Evolutionary conservation across 2,329 filamentous ascomycete species (phyloP).

Genomic region (Blumeria hordei): DNA sequence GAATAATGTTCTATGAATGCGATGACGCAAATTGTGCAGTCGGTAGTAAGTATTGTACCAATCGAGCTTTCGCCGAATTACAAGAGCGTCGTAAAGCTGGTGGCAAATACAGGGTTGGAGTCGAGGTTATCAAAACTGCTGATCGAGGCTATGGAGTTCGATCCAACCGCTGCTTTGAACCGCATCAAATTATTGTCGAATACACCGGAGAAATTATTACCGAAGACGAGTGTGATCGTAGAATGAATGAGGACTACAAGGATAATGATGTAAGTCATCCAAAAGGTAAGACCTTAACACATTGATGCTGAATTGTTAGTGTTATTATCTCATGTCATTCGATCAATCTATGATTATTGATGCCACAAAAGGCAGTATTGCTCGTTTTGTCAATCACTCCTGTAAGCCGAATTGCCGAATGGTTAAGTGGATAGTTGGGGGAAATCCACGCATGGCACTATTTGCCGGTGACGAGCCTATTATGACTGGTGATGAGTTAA

Average conservation of each 20-base stretch:
- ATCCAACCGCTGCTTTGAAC: conserved; percentile 64
- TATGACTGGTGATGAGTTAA: conserved; percentile 85
- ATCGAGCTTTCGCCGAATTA: conserved; percentile 68
- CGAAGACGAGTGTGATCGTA: conserved; percentile 71
- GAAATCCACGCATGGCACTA: conserved; percentile 84
- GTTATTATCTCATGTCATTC: conserved; percentile 96
- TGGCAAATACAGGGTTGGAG: conserved; percentile 73
- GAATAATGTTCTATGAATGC: conserved; percentile 94
- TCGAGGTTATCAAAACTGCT: conserved; percentile 78
- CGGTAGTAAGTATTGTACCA: conserved; percentile 49
- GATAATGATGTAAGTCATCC: conserved; percentile 57
- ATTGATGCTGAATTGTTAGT: conserved; percentile 25
- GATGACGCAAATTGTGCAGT: conserved; percentile 72
- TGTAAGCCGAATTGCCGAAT: conserved; percentile 92
- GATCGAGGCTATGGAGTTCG: conserved; percentile 83
- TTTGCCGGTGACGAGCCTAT: conserved; percentile 81
- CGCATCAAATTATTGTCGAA: conserved; percentile 92
- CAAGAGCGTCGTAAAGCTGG: conserved; percentile 50
- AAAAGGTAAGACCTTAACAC: conserved; percentile 3
- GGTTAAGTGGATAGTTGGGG: conserved; percentile 92
- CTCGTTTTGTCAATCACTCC: conserved; percentile 93
- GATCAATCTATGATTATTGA: conserved; percentile 98
- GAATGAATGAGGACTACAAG: conserved; percentile 86
- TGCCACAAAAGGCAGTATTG: conserved; percentile 83
- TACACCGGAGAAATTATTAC: conserved; percentile 97